phyloP scores from a whole-genome alignment of 345 rosid species.

The Eucalyptus pauciflora region DNA sequence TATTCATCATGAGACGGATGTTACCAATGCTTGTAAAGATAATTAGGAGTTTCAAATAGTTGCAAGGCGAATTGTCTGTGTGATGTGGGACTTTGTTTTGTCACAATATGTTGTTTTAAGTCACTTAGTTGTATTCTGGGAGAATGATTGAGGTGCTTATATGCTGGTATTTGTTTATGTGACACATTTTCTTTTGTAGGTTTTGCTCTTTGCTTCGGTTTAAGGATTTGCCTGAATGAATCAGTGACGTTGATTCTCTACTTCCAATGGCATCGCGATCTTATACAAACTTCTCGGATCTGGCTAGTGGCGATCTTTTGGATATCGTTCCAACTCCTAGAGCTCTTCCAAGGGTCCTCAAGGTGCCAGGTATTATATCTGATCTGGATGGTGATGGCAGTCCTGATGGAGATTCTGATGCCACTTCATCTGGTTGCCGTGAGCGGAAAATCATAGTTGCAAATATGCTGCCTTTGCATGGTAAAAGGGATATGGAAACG shows the following conservation, averaged over 20 bases:
- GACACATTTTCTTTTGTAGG: neutral
- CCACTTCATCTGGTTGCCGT: conserved; percentile 21
- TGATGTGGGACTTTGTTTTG: neutral
- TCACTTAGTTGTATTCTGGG: neutral
- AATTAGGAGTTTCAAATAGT: neutral
- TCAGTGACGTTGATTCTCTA: neutral
- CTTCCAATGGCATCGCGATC: conserved; percentile 49
- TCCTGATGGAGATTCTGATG: conserved; percentile 46
- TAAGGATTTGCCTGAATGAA: neutral
- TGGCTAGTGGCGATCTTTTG: conserved; percentile 46
- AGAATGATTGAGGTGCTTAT: neutral
- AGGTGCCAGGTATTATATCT: conserved; percentile 62
- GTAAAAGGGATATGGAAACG: conserved; percentile 22
- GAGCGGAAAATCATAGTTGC: conserved; percentile 51
- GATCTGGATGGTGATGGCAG: conserved; percentile 31
- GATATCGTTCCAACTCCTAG: conserved; percentile 55
- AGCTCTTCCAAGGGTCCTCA: conserved; percentile 64
- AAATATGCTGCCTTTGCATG: conserved; percentile 41
- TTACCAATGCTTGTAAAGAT: neutral
- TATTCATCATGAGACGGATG: neutral
- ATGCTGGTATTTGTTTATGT: neutral
- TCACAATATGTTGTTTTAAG: neutral
- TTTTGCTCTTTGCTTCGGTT: neutral
- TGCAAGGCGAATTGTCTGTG: neutral
- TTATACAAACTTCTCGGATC: conserved; percentile 35